Percentiles rank a stretch among this genome's conserved stretches.
These are phyloP conservation scores for Dothideomycetes sp. DNA, from an alignment of 2,329 filamentous ascomycete genomes.

Conservation along the genomic window DNA sequence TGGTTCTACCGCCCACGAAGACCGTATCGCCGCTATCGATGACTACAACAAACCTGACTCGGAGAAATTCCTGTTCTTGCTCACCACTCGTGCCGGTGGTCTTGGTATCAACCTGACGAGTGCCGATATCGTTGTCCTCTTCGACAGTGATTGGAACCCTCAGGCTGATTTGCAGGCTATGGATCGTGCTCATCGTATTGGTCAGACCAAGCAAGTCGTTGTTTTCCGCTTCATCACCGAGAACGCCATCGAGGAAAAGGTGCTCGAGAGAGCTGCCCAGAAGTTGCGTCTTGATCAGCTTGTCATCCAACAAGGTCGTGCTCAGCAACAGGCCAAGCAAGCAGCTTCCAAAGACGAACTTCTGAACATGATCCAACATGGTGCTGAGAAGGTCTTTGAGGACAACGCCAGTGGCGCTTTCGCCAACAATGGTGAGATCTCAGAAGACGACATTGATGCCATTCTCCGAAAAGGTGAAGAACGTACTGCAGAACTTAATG, in stretches of 20 bases:
- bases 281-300: constrained; percentile 94
- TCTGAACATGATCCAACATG: constrained; percentile 96
- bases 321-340: constrained; percentile 81
- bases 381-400: constrained; percentile 88
- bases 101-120: constrained; percentile 92
- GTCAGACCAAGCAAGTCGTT: constrained; percentile 94
- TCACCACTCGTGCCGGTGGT: constrained; percentile 92
- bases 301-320: constrained; percentile 93
- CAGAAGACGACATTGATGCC: constrained; percentile 81
- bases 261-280: constrained; percentile 89
- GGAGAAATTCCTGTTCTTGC: constrained; percentile 91
- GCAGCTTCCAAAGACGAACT: constrained; percentile 94
- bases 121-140: constrained; percentile 92
- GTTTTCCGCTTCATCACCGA: constrained; percentile 97
- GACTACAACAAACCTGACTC: constrained; percentile 95
- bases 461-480: constrained; percentile 81
- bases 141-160: constrained; percentile 98
- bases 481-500: constrained; percentile 80
- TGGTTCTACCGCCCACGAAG: constrained; percentile 91
- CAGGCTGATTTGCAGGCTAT: constrained; percentile 97
- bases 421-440: constrained; percentile 53
- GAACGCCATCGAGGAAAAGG: constrained; percentile 97
- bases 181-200: constrained; percentile 97
- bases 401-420: constrained; percentile 55
- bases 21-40: constrained; percentile 94